Percentiles rank a stretch among this genome's conserved stretches.
Evolutionary conservation across 441 rosid genomes (phyloP).

Genomic region (Jatropha multifida): DNA sequence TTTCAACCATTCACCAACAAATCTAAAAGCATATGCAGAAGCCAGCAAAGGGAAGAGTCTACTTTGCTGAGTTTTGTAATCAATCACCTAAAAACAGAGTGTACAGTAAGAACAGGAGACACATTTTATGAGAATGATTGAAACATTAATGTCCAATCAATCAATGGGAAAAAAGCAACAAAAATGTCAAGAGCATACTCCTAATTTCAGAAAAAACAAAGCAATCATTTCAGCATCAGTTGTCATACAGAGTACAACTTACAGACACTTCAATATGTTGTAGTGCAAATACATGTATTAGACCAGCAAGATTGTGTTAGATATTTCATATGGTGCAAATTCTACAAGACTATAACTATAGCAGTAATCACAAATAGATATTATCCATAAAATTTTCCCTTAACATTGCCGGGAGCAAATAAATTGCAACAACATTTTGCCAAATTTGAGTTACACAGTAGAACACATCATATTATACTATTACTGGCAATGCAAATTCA

Average conservation of each 20-base stretch:
- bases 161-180: neutral
- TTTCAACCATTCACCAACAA: conserved; percentile 95
- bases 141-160: conserved; percentile 8
- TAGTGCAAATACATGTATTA: neutral
- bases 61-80: conserved; percentile 93
- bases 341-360: neutral
- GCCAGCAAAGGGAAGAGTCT: conserved; percentile 98
- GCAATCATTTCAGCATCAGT: conserved; percentile 2
- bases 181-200: conserved; percentile 4
- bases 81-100: conserved; percentile 66
- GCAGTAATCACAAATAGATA: neutral
- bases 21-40: conserved; percentile 95
- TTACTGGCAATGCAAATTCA: neutral
- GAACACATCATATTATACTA: neutral
- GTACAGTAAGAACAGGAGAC: conserved; percentile 21
- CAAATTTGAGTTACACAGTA: neutral
- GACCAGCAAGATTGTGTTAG: neutral
- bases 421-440: neutral
- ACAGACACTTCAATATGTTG: neutral
- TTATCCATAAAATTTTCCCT: neutral
- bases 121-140: conserved; percentile 10
- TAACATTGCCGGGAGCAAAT: neutral
- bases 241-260: neutral
- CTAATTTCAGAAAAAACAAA: neutral
- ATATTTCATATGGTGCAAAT: neutral